Base-by-base conservation (phyloP, 495 filamentous ascomycete species). In the Paragyromitra xinjiangensis region DNA sequence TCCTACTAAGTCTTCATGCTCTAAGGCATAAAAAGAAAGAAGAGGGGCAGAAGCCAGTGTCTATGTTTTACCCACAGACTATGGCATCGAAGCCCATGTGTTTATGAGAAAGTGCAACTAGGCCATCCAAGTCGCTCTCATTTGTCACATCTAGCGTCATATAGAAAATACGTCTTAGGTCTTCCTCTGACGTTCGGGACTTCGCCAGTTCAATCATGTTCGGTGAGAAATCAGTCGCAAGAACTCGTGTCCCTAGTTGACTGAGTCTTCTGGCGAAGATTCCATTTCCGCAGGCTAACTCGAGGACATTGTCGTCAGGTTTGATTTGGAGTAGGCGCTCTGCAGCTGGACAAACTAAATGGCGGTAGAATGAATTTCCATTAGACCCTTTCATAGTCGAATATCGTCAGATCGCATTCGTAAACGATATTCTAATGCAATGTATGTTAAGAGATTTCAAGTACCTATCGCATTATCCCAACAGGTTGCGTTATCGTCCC, bases 211-310 rank as follows among this genome's bases (percentile, higher is more conserved):
- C 56, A 0, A 84, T 24, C 85, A 86, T 85, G 3, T 75, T 72
- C 29, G 50, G 42, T 48, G 78, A 82, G 44, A 81, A 83, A 61
- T 86, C 85, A 3, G 85, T 85, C 1, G 84, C 85, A n/a, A 83
- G 19, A 14, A 86, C 84, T 3, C 40, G 61, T 0, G 42, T 58
- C 6, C 84, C 85, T 16, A 79, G 53, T 3, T 63, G 69, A 5
- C 73, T 77, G 11, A 86, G 58, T 81, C 82, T 84, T 14, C 85
- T 81, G 12, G 85, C 83, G 48, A 83, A 81, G 8, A 85, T 78
- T 12, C 85, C 85, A 56, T 86, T 86, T 19, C 85, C 85, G 3
- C 83, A 86, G 0, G 85, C 83, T 19, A 86, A 72, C 8, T 86
- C 84, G 16, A 86, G 82, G 2, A 84, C 81, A 6, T 63, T 69